A percentile compares a stretch with the other conserved stretches of the same genome.
Evolutionary conservation across 1,284 basidiomycete genomes (phyloP).

Genomic region (Ceratorhiza oryzae-sativae): DNA sequence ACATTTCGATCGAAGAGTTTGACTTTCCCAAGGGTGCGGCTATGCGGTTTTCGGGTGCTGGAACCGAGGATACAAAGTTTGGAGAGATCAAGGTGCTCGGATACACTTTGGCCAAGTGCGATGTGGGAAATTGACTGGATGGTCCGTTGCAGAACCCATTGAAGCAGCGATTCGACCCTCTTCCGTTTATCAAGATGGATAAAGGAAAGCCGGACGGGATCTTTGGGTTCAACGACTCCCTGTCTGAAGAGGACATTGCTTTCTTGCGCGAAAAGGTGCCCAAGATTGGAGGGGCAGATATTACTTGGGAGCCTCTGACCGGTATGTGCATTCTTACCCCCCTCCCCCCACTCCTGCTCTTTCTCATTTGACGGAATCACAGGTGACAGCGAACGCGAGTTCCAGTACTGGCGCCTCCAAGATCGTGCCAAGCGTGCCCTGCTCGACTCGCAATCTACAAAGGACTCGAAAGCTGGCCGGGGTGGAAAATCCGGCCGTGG

Average conservation of each 20-base stretch:
- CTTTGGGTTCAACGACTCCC: slow-evolving; percentile 61
- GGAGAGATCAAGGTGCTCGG: slow-evolving; percentile 69
- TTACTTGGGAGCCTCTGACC: slow-evolving; percentile 66
- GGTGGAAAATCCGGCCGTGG: slow-evolving; percentile 53
- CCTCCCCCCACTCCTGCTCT: background rate
- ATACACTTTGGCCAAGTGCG: slow-evolving; percentile 43
- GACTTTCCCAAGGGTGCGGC: slow-evolving; percentile 75
- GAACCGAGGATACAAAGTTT: slow-evolving; percentile 67
- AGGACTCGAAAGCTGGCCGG: slow-evolving; percentile 52
- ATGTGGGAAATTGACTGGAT: slow-evolving; percentile 20
- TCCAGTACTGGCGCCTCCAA: slow-evolving; percentile 74
- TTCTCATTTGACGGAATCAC: slow-evolving; percentile 10
- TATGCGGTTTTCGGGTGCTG: slow-evolving; percentile 70
- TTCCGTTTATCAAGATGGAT: slow-evolving; percentile 74
- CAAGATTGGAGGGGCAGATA: slow-evolving; percentile 65
- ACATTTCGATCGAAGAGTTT: slow-evolving; percentile 64
- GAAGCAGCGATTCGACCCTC: slow-evolving; percentile 77
- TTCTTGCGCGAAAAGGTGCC: slow-evolving; percentile 68
- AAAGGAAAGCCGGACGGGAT: slow-evolving; percentile 61
- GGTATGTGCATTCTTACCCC: slow-evolving; percentile 58
- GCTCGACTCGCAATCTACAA: slow-evolving; percentile 46
- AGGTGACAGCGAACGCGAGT: slow-evolving; percentile 70
- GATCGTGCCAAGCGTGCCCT: slow-evolving; percentile 62
- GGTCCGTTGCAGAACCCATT: slow-evolving; percentile 63
- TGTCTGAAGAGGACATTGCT: slow-evolving; percentile 70